Evolutionary conservation across 192 early-diverging fungal species (phyloP).

Genomic region (Cladochytrium replicatum): DNA sequence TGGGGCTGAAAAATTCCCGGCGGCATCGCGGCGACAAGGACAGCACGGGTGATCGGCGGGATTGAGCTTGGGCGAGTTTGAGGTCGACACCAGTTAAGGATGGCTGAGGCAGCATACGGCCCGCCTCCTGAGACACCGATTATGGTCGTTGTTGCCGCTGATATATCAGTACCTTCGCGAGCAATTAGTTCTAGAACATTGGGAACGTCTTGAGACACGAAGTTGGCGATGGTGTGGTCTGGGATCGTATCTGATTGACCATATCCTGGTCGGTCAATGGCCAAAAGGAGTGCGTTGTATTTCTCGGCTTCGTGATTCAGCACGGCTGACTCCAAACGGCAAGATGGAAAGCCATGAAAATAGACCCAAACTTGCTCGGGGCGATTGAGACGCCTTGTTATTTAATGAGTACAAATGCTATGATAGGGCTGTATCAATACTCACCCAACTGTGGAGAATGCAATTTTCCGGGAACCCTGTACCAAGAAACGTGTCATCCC

Average conservation of each 20-base stretch:
- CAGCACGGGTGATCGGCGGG: not conserved
- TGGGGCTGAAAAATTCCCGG: not conserved
- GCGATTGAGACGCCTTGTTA: no score
- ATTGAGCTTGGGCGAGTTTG: not conserved
- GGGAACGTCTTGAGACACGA: not conserved
- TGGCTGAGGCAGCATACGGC: not conserved
- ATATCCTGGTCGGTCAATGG: not conserved
- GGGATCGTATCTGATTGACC: not conserved
- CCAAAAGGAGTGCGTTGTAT: not conserved
- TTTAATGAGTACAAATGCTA: no score
- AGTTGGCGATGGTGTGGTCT: not conserved
- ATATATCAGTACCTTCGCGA: not conserved
- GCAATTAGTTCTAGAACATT: not conserved
- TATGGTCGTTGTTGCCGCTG: not conserved
- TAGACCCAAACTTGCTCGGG: not conserved
- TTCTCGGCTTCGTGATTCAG: not conserved
- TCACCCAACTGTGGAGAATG: no score
- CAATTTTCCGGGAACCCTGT: no score
- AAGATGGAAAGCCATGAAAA: not conserved
- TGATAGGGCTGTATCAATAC: no score
- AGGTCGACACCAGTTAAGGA: not conserved
- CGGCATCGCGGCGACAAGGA: not conserved
- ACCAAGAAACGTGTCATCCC: no score
- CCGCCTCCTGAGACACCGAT: not conserved
- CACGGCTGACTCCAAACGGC: not conserved